Percentiles rank a stretch among this genome's conserved stretches.
These are phyloP conservation scores for Kwoniella sp. DNA, from an alignment of 768 basidiomycete species.

Conservation along the genomic window DNA sequence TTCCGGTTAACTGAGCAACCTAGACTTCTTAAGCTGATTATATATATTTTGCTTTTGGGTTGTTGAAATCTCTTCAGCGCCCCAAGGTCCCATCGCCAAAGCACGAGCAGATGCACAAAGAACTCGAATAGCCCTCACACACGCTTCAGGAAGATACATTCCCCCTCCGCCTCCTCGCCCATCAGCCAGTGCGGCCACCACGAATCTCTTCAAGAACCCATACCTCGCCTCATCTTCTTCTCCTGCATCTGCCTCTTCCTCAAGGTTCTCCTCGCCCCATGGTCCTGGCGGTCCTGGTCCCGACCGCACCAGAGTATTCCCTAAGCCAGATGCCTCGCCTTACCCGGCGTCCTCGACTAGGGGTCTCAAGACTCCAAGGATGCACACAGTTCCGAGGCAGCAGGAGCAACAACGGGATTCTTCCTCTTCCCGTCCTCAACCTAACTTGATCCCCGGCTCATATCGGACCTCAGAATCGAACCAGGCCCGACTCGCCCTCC, in stretches of 20 bases:
- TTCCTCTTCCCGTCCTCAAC: not conserved
- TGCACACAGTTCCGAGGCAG: not conserved
- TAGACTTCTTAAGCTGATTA: not conserved
- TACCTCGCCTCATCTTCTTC: conserved; percentile 12
- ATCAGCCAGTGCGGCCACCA: conserved; percentile 2
- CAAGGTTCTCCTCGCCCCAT: not conserved
- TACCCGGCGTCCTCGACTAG: not conserved
- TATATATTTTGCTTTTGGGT: not conserved
- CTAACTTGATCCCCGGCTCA: conserved; percentile 23
- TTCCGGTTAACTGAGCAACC: not conserved
- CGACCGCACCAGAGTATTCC: not conserved
- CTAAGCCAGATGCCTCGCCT: not conserved
- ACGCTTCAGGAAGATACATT: conserved; percentile 41
- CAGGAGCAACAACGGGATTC: not conserved
- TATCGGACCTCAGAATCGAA: conserved; percentile 10
- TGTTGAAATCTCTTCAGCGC: not conserved
- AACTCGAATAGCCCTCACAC: conserved; percentile 41
- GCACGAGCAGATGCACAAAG: conserved; percentile 40
- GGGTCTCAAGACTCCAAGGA: too few relatives aligned
- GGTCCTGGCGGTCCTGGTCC: not conserved
- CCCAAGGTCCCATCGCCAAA: conserved; percentile 29
- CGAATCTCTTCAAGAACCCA: conserved; percentile 30
- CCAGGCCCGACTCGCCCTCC: conserved; percentile 11
- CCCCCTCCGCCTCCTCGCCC: conserved; percentile 25
- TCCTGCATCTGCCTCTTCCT: not conserved